These are phyloP conservation scores for Fusarium falciforme DNA, from an alignment of 2,329 filamentous ascomycete genomes.

Conservation along the genomic window DNA sequence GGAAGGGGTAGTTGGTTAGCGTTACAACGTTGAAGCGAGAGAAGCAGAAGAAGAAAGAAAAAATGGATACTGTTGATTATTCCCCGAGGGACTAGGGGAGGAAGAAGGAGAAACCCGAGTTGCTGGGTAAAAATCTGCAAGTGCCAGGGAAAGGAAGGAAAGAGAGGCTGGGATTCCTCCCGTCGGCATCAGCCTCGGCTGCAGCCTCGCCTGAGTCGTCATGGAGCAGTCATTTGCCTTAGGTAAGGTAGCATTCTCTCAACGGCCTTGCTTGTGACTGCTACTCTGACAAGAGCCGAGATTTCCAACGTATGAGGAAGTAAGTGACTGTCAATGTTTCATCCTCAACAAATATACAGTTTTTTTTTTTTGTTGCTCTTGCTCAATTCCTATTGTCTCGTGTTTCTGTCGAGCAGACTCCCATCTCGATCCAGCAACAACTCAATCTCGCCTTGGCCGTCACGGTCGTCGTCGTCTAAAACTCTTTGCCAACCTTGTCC, in stretches of 20 bases:
- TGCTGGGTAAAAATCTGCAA: constrained; percentile 14
- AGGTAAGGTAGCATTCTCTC: background rate
- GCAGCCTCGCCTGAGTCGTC: constrained; percentile 1
- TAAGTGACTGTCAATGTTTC: background rate
- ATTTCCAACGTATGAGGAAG: background rate
- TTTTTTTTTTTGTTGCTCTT: background rate
- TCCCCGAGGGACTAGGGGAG: background rate
- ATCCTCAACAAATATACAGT: background rate
- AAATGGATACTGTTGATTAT: background rate
- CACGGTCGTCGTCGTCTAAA: constrained; percentile 3
- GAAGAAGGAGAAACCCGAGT: constrained; percentile 11
- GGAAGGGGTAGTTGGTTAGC: background rate
- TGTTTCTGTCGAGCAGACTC: background rate
- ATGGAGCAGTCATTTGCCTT: constrained; percentile 5
- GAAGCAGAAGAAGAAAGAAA: background rate
- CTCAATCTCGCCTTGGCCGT: background rate
- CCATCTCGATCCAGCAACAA: background rate
- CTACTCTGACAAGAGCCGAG: background rate
- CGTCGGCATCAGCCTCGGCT: constrained; percentile 15
- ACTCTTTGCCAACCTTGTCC: background rate
- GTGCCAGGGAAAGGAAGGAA: background rate
- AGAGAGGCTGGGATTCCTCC: background rate
- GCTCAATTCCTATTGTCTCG: background rate
- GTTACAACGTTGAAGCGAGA: background rate
- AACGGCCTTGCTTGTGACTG: background rate